These are phyloP conservation scores for Torulaspora globosa DNA, from an alignment of 1,139 yeast genomes.

Conservation along the genomic window DNA sequence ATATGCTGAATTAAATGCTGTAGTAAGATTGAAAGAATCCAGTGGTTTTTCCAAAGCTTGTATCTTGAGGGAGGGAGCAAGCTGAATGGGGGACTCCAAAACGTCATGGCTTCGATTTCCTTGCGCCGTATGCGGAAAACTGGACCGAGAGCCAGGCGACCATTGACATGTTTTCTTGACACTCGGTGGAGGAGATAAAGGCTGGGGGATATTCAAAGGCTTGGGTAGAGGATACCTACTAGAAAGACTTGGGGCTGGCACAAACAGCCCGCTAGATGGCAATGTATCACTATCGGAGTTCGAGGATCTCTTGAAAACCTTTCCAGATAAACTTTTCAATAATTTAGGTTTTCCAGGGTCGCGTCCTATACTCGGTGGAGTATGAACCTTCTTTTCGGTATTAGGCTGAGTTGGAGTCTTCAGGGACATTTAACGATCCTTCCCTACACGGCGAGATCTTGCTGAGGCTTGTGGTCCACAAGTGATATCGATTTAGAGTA, in stretches of 20 bases:
- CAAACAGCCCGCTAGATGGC: slow-evolving; percentile 12
- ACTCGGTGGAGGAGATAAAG: slow-evolving; percentile 24
- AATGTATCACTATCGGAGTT: slow-evolving; percentile 12
- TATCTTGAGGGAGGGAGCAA: slow-evolving; percentile 6
- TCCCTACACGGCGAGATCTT: background rate
- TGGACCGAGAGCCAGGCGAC: slow-evolving; percentile 1
- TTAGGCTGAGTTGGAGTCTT: slow-evolving; percentile 18
- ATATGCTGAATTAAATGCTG: background rate
- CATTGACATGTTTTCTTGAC: slow-evolving; percentile 11
- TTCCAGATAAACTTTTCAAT: slow-evolving; percentile 29
- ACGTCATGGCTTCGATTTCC: background rate
- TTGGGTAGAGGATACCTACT: slow-evolving; percentile 18
- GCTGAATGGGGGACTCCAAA: slow-evolving; percentile 13
- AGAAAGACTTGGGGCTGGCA: slow-evolving; percentile 9
- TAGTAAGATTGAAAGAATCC: background rate
- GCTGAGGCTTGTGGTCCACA: background rate
- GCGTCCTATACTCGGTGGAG: slow-evolving; percentile 34
- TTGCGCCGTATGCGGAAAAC: background rate
- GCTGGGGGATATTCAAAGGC: slow-evolving; percentile 23
- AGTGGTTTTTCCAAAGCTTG: slow-evolving; percentile 6
- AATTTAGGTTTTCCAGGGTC: slow-evolving; percentile 22
- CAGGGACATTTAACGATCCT: slow-evolving; percentile 1
- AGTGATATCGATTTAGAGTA: background rate
- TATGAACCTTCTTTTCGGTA: slow-evolving; percentile 28
- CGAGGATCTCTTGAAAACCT: slow-evolving; percentile 22